These are phyloP conservation scores for Gremmenia infestans DNA, from an alignment of 2,329 filamentous ascomycete genomes.

Conservation along the genomic window DNA sequence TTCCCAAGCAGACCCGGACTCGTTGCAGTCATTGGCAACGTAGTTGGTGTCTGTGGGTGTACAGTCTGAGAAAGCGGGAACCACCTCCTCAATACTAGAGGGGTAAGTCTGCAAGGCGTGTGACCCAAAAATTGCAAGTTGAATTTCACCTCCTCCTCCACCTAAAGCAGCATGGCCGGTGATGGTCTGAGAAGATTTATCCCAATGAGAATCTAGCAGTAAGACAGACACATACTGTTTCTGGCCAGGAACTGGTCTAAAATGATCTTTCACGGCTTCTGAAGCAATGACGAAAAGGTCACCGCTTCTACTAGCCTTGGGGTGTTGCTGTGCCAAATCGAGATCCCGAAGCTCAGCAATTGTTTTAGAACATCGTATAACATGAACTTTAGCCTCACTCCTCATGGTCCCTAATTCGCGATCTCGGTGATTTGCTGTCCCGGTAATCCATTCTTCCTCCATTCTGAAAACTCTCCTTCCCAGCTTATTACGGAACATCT, in stretches of 20 bases:
- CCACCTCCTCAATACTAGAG: slow-evolving; percentile 80
- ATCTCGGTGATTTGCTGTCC: slow-evolving; percentile 74
- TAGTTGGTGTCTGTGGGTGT: slow-evolving; percentile 77
- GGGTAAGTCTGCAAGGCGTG: slow-evolving; percentile 91
- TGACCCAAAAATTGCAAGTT: slow-evolving; percentile 86
- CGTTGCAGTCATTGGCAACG: slow-evolving; percentile 80
- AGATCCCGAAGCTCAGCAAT: slow-evolving; percentile 77
- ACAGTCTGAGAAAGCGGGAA: slow-evolving; percentile 83
- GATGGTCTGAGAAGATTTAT: slow-evolving; percentile 63
- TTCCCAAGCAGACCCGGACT: slow-evolving; percentile 90
- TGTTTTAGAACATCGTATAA: slow-evolving; percentile 79
- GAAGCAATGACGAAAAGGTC: slow-evolving; percentile 73
- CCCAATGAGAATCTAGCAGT: slow-evolving; percentile 86
- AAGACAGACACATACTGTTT: slow-evolving; percentile 85
- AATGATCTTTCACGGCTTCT: slow-evolving; percentile 73
- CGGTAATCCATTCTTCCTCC: slow-evolving; percentile 91
- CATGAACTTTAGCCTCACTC: slow-evolving; percentile 84
- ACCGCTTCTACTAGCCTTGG: slow-evolving; percentile 61
- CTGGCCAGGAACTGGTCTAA: slow-evolving; percentile 68
- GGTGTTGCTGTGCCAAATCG: slow-evolving; percentile 72
- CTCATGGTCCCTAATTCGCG: slow-evolving; percentile 67
- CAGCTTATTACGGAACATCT: slow-evolving; percentile 87
- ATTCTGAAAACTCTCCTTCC: slow-evolving; percentile 83
- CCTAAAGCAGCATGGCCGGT: slow-evolving; percentile 82
- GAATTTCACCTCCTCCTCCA: slow-evolving; percentile 66